phyloP scores from a whole-genome alignment of 768 basidiomycete genomes.

The Suillus cothurnatus region DNA sequence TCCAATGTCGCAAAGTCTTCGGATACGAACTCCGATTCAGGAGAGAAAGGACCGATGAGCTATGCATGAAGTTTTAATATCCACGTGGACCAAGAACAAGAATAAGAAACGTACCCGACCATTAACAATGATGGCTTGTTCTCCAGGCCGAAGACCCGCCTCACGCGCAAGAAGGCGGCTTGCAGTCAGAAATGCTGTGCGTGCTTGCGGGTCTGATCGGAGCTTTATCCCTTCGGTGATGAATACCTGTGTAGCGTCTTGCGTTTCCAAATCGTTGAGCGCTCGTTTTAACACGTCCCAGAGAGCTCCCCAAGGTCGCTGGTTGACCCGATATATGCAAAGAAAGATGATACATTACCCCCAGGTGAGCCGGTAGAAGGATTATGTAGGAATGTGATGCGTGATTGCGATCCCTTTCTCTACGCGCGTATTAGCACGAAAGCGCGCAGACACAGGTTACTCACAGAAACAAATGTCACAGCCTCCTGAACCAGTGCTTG shows the following conservation, averaged over 20 bases:
- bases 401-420: constrained; percentile 48
- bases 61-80: constrained; percentile 30
- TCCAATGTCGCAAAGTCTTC: constrained; percentile 77
- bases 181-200: constrained; percentile 44
- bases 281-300: not conserved
- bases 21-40: constrained; percentile 54
- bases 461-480: constrained; percentile 48
- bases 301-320: constrained; percentile 34
- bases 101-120: constrained; percentile 65
- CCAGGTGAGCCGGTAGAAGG: constrained; percentile 36
- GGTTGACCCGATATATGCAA: not conserved
- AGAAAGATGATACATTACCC: not conserved
- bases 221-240: constrained; percentile 21
- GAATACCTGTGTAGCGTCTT: constrained; percentile 39
- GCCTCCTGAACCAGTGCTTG: constrained; percentile 63
- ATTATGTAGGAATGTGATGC: constrained; percentile 81
- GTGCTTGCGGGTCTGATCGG: constrained; percentile 29
- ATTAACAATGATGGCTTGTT: constrained; percentile 72
- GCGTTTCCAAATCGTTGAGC: not conserved
- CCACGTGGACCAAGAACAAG: constrained; percentile 3
- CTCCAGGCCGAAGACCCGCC: constrained; percentile 59
- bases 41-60: constrained; percentile 75
- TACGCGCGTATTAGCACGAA: constrained; percentile 26
- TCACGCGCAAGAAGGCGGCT: constrained; percentile 53
- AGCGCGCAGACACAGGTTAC: constrained; percentile 2